Evolutionary conservation across 2,329 filamentous ascomycete species (phyloP), one percentile per base, ranked within the genome.

Genomic region (Curvularia sp.): DNA sequence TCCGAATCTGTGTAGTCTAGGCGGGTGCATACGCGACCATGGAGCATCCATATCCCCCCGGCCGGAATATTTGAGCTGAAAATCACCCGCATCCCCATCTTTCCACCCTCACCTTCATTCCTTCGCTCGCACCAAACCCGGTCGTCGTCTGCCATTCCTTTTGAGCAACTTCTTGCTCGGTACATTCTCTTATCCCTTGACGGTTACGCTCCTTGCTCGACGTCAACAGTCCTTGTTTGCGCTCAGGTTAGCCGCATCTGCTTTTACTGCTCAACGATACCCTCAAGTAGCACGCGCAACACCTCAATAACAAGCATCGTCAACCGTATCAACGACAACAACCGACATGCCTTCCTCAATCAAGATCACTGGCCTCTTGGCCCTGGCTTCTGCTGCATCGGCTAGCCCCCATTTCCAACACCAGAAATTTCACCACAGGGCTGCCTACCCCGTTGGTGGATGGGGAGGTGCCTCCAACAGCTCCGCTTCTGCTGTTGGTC

Each of bases 301-400:
- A 3, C 5, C 34, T 27, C 27, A 54, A 15, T 18, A 32, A 39
- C 30, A 46, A 53, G n/a, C 41, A 39, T 10, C 36, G 8, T 10
- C 49, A 43, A 43, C 28, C 27, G 3, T 49, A 36, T 32, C 39
- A 30, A 12, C 21, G 45, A 53, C 57, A 60, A 68, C 71, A 25
- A 60, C 69, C 72, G 69, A 67, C 41, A 75, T 75, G 72, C 72
- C 73, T 60, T 60, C 71, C 61, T 68, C 68, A 56, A 73, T 73
- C 61, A 74, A 78, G 64, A 66, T 81, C 64, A 75, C 55, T n/a
- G 41, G 74, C 61, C 71, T 81, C 59, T 68, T 82, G 76, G 77
- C 79, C 49, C 72, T 82, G 59, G 73, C 75, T 59, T 74, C 74
- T 56, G 69, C 73, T 49, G 79, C 74, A 57, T 70, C 78, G 19